Evolutionary conservation across 208 protist species (phyloP).

Genomic region (Blechomonas ayalai): DNA sequence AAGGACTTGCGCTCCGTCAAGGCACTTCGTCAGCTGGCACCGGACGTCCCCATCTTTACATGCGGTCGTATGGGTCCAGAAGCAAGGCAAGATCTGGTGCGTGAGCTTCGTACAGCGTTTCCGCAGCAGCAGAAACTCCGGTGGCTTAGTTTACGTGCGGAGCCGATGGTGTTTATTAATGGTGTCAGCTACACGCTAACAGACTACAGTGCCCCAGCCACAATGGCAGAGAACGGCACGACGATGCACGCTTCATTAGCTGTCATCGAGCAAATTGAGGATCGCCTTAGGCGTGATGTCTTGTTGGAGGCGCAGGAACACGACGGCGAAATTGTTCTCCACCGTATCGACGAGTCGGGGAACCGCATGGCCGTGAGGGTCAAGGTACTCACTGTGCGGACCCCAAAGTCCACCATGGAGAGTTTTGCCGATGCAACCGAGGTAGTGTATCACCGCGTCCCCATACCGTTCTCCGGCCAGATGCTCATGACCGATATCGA

Average conservation of each 20-base stretch:
- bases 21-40: conserved; percentile 65
- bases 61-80: conserved; percentile 46
- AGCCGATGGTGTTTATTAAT: conserved; percentile 85
- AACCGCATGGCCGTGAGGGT: conserved; percentile 37
- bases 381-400: conserved; percentile 53
- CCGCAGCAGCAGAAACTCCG: conserved; percentile 42
- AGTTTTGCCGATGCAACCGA: conserved; percentile 43
- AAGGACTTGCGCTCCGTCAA: conserved; percentile 9
- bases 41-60: conserved; percentile 77
- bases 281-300: conserved; percentile 75
- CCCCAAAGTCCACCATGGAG: conserved; percentile 62
- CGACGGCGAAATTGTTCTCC: conserved; percentile 60
- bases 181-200: conserved; percentile 66
- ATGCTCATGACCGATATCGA: conserved; percentile 76
- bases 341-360: conserved; percentile 33
- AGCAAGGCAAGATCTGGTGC: conserved; percentile 34
- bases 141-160: conserved; percentile 80
- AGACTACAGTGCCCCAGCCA: conserved; percentile 44
- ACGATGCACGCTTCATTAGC: conserved; percentile 84
- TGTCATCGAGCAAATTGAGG: conserved; percentile 83
- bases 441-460: conserved; percentile 70
- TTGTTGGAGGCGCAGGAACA: conserved; percentile 73
- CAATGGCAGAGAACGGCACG: conserved; percentile 21
- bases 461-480: conserved; percentile 74
- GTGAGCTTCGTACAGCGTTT: conserved; percentile 43